Conservation (phyloP, 1,284 basidiomycete genomes). For the Ceratobasidium sp. region DNA sequence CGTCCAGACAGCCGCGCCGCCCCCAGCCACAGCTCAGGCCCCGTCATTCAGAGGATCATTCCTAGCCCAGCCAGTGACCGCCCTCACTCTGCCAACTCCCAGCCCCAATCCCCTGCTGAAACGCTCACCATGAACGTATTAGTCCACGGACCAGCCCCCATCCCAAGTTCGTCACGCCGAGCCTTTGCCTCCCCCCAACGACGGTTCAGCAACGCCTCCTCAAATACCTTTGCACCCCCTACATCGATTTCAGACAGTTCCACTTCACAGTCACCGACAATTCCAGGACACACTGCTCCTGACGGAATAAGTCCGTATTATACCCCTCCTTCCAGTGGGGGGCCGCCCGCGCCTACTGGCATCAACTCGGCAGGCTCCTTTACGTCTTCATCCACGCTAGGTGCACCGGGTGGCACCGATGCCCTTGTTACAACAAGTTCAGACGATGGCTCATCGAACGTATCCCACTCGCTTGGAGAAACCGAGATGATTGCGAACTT, state of each 20-base stretch:
- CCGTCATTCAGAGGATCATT: conserved; percentile 29
- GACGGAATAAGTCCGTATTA: conserved; percentile 38
- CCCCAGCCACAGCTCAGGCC: conserved; percentile 25
- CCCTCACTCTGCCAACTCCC: conserved; percentile 33
- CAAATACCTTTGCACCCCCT: conserved; percentile 5
- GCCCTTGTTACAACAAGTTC: conserved; percentile 34
- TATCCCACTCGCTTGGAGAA: conserved; percentile 36
- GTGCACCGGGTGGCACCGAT: conserved; percentile 31
- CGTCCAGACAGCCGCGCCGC: conserved; percentile 29
- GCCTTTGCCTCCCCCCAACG: conserved; percentile 36
- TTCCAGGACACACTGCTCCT: conserved; percentile 26
- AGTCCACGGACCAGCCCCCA: neutral
- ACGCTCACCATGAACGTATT: conserved; percentile 20
- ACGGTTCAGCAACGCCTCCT: conserved; percentile 32
- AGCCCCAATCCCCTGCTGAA: conserved; percentile 29
- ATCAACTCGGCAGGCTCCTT: conserved; percentile 33
- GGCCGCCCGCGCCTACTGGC: conserved; percentile 12
- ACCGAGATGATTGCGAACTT: conserved; percentile 38
- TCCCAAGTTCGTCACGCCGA: conserved; percentile 5
- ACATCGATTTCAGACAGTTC: conserved; percentile 34
- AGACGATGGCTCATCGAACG: conserved; percentile 37
- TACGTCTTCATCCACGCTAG: conserved; percentile 31
- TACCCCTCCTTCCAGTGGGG: conserved; percentile 33
- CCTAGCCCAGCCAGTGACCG: conserved; percentile 35
- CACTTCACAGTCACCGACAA: conserved; percentile 24